Percentiles rank a stretch among this genome's conserved stretches.
Evolutionary conservation across 1,139 yeast species (phyloP).

Genomic region (Candida freyschussii): DNA sequence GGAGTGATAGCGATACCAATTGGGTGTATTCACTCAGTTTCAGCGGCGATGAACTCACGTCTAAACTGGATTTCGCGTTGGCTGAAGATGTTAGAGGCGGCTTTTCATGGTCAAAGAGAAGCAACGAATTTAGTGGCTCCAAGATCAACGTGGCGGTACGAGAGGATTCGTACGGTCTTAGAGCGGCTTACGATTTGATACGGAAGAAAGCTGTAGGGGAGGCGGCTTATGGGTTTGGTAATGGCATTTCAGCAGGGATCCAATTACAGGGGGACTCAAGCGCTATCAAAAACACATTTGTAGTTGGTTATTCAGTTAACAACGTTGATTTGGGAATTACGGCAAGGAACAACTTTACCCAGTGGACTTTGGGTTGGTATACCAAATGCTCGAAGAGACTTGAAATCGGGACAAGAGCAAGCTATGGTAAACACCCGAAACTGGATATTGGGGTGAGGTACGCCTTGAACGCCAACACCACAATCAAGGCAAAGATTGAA

Average conservation of each 20-base stretch:
- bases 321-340: conserved; percentile 1
- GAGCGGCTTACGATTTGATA: conserved; percentile 2
- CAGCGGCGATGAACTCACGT: conserved; percentile 1
- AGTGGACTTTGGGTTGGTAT: conserved; percentile 1
- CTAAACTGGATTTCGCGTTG: conserved; percentile 6
- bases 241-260: conserved; percentile 2
- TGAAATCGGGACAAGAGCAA: conserved; percentile 3
- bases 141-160: conserved; percentile 2
- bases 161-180: neutral
- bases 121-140: conserved; percentile 1
- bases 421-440: neutral
- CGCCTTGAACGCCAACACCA: conserved; percentile 1
- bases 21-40: conserved; percentile 8
- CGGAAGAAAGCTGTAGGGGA: conserved; percentile 1
- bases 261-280: conserved; percentile 1
- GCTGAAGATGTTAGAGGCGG: conserved; percentile 2
- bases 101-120: neutral
- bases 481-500: conserved; percentile 4
- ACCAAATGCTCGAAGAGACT: neutral
- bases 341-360: neutral
- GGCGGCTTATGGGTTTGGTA: conserved; percentile 1
- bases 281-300: too few species aligned
- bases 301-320: conserved; percentile 1
- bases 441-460: conserved; percentile 7
- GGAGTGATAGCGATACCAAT: conserved; percentile 1